Conservation (phyloP, 768 basidiomycete genomes). For the Boletus sensibilis region DNA sequence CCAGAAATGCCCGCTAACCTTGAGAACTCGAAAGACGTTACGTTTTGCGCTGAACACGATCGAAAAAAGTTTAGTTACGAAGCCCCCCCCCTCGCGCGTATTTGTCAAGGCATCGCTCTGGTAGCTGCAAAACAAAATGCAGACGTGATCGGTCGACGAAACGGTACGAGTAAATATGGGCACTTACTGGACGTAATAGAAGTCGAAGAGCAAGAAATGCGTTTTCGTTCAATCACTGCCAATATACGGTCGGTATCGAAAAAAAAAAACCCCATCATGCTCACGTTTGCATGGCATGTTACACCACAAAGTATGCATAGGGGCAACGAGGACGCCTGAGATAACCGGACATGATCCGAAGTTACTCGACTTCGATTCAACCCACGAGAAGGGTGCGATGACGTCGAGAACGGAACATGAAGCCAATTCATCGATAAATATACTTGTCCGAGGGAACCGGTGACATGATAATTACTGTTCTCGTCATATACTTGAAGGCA, state of each 20-base stretch:
- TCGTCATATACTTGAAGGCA: neutral
- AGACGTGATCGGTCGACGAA: neutral
- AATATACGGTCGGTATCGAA: neutral
- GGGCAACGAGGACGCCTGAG: neutral
- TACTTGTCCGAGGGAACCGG: neutral
- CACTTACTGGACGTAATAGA: neutral
- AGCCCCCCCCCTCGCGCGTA: too few relatives aligned
- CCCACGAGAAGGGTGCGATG: neutral
- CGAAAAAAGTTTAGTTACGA: neutral
- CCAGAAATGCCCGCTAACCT: neutral
- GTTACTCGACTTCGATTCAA: neutral
- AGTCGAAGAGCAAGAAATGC: neutral
- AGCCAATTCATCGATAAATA: neutral
- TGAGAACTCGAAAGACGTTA: neutral
- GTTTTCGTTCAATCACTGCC: too few relatives aligned
- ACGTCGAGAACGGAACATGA: neutral
- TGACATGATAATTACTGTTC: neutral
- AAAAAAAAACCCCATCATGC: neutral
- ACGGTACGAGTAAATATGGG: neutral
- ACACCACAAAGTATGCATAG: neutral
- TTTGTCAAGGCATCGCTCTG: neutral
- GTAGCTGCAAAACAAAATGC: neutral
- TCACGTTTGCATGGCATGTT: neutral
- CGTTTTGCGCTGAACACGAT: neutral
- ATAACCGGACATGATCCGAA: neutral